Evolutionary conservation across 177 flowering plant genomes (phyloP), one percentile per base, ranked within the genome.

Genomic region (Tripterygium wilfordii): DNA sequence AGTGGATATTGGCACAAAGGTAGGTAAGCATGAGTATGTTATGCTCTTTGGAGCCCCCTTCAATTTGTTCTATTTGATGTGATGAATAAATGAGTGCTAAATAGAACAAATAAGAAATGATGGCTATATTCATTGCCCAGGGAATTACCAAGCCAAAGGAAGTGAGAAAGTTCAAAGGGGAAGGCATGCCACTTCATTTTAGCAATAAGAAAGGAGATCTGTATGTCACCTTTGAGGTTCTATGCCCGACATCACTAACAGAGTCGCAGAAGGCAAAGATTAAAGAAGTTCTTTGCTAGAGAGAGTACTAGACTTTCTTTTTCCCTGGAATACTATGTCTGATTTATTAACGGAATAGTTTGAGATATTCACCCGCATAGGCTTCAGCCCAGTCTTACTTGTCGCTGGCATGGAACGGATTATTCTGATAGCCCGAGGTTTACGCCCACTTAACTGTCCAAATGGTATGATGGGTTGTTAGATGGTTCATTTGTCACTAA

Each of bases 131-230:
- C n/a, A n/a, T n/a, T n/a, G 8, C 21, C 13, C 9, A 92, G 99
- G 88, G 85, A 42, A 71, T 94, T 20, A 90, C 97, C 0, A 90
- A 82, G 58, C 99, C 97, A 3, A 94, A 94, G 71, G 84, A 94
- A 64, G 95, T 90, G 54, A 87, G 70, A 57, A 94, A 78, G 60
- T 76, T 90, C 49, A 85, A 77, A 69, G 97, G 99, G 36, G 95
- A 90, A 76, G 99, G 99, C 24, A 94, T 90, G 97, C 97, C 99
- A 25, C 43, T 80, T 56, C 82, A 90, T 64, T 71, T 76, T n/a
- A 87, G 85, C 72, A 72, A 68, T 37, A 94, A 87, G 81, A 94
- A 87, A 56, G 99, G 99, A 8, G 83, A 87, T 53, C 64, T 94
- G 8, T 90, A 76, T 31, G 78, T 90, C 45, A 78, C 78, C 3